These are phyloP conservation scores for Hypoxylon sp. DNA, from an alignment of 2,329 filamentous ascomycete species.

Conservation along the genomic window DNA sequence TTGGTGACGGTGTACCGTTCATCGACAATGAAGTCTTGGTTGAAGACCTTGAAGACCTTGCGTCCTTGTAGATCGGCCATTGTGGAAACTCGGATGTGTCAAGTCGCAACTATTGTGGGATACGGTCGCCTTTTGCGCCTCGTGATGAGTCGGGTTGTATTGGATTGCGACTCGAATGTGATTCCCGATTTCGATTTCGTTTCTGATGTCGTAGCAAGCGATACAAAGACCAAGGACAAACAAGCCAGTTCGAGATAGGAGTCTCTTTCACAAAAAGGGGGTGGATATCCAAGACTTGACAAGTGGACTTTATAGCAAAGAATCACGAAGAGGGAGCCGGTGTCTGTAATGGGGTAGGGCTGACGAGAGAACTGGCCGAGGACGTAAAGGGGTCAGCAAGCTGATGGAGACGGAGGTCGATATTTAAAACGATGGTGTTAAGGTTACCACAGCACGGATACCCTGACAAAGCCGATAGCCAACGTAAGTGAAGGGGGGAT, in stretches of 20 bases:
- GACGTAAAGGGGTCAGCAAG: slow-evolving; percentile 8
- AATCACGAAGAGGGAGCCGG: slow-evolving; percentile 2
- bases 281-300: slow-evolving; percentile 2
- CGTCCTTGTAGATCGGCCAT: slow-evolving; percentile 48
- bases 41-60: slow-evolving; percentile 99
- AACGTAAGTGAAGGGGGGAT: slow-evolving; percentile 7
- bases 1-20: slow-evolving; percentile 98
- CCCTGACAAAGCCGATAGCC: slow-evolving; percentile 1
- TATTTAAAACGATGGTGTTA: slow-evolving; percentile 18
- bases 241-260: neutral
- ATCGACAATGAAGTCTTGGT: slow-evolving; percentile 98
- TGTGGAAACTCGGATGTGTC: slow-evolving; percentile 11
- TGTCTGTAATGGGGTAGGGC: slow-evolving; percentile 16
- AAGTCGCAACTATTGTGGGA: neutral
- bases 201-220: neutral
- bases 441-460: neutral
- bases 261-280: slow-evolving; percentile 4
- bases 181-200: slow-evolving; percentile 9
- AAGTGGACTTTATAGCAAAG: slow-evolving; percentile 22
- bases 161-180: slow-evolving; percentile 19
- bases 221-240: slow-evolving; percentile 15
- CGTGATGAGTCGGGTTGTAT: slow-evolving; percentile 1
- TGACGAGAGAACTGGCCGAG: slow-evolving; percentile 14
- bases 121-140: slow-evolving; percentile 9
- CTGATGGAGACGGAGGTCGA: slow-evolving; percentile 18